Evolutionary conservation across 345 rosid species (phyloP).

Genomic region (Gynandropsis gynandra): DNA sequence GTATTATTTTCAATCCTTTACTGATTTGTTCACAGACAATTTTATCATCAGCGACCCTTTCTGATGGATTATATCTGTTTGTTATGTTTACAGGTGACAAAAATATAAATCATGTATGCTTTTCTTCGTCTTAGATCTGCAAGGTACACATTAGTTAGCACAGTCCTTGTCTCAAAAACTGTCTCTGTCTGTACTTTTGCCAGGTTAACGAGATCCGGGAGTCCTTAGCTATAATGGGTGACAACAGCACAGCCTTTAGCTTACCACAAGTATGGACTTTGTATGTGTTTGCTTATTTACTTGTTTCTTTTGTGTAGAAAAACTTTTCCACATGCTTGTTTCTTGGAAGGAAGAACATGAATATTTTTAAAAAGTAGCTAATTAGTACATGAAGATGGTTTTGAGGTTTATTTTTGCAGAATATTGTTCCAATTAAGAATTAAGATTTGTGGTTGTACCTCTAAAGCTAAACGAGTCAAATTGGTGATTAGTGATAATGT

Average conservation of each 20-base stretch:
- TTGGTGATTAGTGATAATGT: not conserved
- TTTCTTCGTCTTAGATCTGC: slow-evolving; percentile 10
- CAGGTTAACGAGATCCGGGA: slow-evolving; percentile 95
- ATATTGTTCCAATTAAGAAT: not conserved
- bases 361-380: slow-evolving; percentile 2
- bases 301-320: not conserved
- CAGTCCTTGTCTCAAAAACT: slow-evolving; percentile 19
- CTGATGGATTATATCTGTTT: slow-evolving; percentile 25
- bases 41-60: slow-evolving; percentile 13
- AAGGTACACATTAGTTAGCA: slow-evolving; percentile 6
- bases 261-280: slow-evolving; percentile 73
- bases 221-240: slow-evolving; percentile 91
- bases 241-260: slow-evolving; percentile 96
- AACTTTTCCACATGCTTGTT: not conserved
- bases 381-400: slow-evolving; percentile 7
- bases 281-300: slow-evolving; percentile 14
- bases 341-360: not conserved
- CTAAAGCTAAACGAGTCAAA: not conserved
- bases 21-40: slow-evolving; percentile 2
- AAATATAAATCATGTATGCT: slow-evolving; percentile 77
- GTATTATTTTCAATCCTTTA: slow-evolving; percentile 24
- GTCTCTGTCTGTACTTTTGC: slow-evolving; percentile 17
- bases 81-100: slow-evolving; percentile 65
- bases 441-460: slow-evolving; percentile 4
- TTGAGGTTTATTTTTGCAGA: slow-evolving; percentile 1